These are phyloP conservation scores for Leccinum pachyderme DNA, from an alignment of 1,284 basidiomycete species.

Conservation along the genomic window DNA sequence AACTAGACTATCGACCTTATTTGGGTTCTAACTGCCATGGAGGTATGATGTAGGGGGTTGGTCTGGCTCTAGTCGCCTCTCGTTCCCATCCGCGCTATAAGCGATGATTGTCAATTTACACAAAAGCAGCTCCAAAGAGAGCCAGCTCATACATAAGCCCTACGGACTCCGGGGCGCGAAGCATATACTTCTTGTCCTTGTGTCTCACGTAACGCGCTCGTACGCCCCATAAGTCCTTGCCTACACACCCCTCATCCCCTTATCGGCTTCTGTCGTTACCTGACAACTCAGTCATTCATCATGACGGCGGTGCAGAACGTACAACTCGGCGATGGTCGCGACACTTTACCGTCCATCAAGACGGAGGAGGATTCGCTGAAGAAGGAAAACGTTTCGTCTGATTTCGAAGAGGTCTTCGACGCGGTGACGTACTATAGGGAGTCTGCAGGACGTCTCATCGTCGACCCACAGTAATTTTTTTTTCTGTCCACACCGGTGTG, in stretches of 20 bases:
- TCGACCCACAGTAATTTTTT: conserved; percentile 51
- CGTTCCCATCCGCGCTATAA: no score
- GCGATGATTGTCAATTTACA: no score
- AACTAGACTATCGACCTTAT: background rate
- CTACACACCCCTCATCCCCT: background rate
- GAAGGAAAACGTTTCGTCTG: background rate
- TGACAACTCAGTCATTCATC: background rate
- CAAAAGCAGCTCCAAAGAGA: no score
- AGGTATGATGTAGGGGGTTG: background rate
- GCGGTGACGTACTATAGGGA: conserved; percentile 52
- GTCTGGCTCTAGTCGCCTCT: background rate
- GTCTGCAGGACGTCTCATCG: conserved; percentile 56
- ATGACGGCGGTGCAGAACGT: background rate
- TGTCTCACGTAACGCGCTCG: background rate
- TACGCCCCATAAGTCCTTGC: background rate
- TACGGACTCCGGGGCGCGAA: background rate
- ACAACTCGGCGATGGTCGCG: background rate
- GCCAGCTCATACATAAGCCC: background rate
- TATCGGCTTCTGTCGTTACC: no score
- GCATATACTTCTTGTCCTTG: background rate
- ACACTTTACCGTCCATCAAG: background rate
- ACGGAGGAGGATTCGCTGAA: background rate
- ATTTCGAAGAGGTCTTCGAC: conserved; percentile 34
- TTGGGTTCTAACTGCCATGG: background rate
- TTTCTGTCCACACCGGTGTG: background rate